Evolutionary conservation across 371 early-diverging fungal species (phyloP).

Genomic region (Zychaea mexicana): DNA sequence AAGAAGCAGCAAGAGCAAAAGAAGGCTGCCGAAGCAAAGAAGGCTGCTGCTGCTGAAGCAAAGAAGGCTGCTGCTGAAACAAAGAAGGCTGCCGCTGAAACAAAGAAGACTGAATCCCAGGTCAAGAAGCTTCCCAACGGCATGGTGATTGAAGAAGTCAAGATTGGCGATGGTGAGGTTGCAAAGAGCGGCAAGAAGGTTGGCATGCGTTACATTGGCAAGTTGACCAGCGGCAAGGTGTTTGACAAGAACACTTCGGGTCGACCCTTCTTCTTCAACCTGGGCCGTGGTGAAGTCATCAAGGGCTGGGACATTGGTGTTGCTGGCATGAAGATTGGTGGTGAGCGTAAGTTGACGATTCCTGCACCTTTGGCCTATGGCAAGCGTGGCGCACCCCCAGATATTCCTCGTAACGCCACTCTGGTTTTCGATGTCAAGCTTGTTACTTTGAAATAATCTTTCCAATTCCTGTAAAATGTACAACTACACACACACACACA

Average conservation of each 20-base stretch:
- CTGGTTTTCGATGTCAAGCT: conserved; percentile 77
- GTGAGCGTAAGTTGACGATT: conserved; percentile 88
- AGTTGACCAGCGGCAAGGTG: conserved; percentile 87
- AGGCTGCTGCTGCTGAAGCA: too few species aligned
- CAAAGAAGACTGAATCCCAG: not conserved
- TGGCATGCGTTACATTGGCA: conserved; percentile 91
- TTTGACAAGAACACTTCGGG: conserved; percentile 94
- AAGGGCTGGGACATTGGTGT: conserved; percentile 94
- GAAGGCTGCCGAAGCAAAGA: conserved; percentile 2
- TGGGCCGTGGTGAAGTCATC: conserved; percentile 94
- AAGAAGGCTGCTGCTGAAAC: not conserved
- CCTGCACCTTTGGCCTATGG: conserved; percentile 91
- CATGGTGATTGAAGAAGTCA: conserved; percentile 80
- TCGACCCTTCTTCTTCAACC: conserved; percentile 85
- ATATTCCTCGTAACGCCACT: conserved; percentile 86
- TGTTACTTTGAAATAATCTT: conserved; percentile 23
- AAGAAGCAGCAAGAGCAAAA: conserved; percentile 12
- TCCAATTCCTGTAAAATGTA: not conserved
- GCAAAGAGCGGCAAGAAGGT: conserved; percentile 82
- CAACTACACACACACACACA: not conserved
- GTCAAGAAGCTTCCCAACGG: conserved; percentile 48
- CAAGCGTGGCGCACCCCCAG: conserved; percentile 81
- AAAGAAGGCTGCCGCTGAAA: too few species aligned
- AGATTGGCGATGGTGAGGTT: conserved; percentile 70
- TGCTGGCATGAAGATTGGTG: conserved; percentile 90